Base-by-base conservation (phyloP, 2,329 filamentous ascomycete species). In the Dactylella cylindrospora region DNA sequence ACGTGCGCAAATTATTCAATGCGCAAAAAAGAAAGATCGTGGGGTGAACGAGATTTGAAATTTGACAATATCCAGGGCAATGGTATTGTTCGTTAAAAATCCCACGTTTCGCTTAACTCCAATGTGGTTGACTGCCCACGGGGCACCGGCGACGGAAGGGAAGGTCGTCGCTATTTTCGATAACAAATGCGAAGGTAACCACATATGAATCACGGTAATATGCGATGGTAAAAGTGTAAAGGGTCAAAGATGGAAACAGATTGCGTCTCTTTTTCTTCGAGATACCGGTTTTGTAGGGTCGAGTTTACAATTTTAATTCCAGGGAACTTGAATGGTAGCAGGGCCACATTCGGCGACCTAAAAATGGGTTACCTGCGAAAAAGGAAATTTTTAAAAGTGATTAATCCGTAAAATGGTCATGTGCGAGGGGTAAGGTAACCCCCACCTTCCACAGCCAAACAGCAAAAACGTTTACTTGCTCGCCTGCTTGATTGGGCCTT, bases 81-180 rank as follows among this genome's bases (percentile, higher is more conserved):
- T 33, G 41, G 41, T 45, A 19, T 28, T 45, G 5, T 15, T 19
- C 10, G 17, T 31, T 46, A 40, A 5, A 43, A 55, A 22, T 57
- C 55, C 55, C 55, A 61, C 55, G 55, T 61, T 61, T 61, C 55
- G 55, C 55, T 61, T 61, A 61, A 61, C 55, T 47, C 52, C 55
- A 53, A 61, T 61, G n/a, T n/a, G n/a, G n/a, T n/a, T n/a, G n/a
- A n/a, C n/a, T n/a, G n/a, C n/a, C n/a, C n/a, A n/a, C n/a, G n/a
- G n/a, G n/a, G n/a, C n/a, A n/a, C n/a, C n/a, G n/a, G n/a, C n/a
- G n/a, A n/a, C n/a, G 47, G 44, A 53, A 47, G 55, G 55, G 55
- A 61, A 61, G 55, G 55, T 61, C 47, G 55, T 53, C 55, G 47
- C 55, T 61, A 53, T 61, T 61, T 61, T 53, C 39, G 55, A 61